Percentiles rank a stretch among this genome's conserved stretches.
phyloP scores from a whole-genome alignment of 345 rosid genomes.

The Citrus cavaleriei region DNA sequence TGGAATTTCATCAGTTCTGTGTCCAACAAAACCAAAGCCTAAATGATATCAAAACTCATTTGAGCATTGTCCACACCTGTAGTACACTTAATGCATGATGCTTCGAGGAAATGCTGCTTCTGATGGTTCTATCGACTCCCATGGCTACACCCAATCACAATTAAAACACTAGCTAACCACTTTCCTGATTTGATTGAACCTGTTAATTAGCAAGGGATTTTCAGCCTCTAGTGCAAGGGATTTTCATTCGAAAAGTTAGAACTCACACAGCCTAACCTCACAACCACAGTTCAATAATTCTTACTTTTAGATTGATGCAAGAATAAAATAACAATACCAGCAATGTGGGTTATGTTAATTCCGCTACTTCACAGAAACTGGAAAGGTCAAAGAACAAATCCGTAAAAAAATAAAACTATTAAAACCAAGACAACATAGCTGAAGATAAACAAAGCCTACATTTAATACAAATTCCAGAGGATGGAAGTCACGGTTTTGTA shows the following conservation, averaged over 20 bases:
- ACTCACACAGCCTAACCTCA: not conserved
- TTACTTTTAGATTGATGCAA: constrained; percentile 1
- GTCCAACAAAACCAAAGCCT: not conserved
- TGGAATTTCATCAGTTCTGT: not conserved
- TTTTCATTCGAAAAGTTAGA: not conserved
- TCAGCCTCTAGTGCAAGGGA: not conserved
- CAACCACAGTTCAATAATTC: not conserved
- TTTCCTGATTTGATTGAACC: not conserved
- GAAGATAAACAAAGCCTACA: constrained; percentile 8
- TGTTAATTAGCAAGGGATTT: not conserved
- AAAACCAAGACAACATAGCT: constrained; percentile 2
- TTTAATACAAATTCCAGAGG: constrained; percentile 30
- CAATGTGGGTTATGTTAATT: constrained; percentile 9
- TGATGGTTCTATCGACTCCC: not conserved
- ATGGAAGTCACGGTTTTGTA: constrained; percentile 31
- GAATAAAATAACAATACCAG: constrained; percentile 2
- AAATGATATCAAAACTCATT: not conserved
- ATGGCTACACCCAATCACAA: not conserved
- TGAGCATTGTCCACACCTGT: not conserved
- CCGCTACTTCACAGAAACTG: constrained; percentile 12
- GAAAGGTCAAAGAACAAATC: constrained; percentile 5
- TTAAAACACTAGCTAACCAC: not conserved
- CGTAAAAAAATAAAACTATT: not conserved
- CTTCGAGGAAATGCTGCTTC: not conserved
- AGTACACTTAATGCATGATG: not conserved